Evolutionary conservation across 2,329 filamentous ascomycete species (phyloP), one percentile per base, ranked within the genome.

Genomic region (Trichoderma polysporum): DNA sequence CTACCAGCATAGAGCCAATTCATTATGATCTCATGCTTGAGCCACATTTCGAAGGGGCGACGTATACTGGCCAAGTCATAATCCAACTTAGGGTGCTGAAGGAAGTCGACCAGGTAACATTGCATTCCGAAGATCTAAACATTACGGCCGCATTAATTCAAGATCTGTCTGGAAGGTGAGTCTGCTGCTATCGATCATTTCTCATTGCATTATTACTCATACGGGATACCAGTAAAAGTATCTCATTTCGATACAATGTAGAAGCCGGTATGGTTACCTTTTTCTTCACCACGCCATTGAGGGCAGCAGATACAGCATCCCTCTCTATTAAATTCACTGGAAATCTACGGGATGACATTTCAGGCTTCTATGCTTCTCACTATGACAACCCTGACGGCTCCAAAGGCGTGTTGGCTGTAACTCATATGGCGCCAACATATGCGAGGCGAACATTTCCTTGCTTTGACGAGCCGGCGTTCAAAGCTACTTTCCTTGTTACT

Each of bases 381-480:
- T 41, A 41, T 17, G 17, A 41, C 15, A 41, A 41, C 39, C 39
- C 39, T 17, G 39, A 41, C 17, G 39, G 39, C 17, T 41, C 39
- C 39, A 41, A n/a, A 6, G 39, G 39, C 39, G 39, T 41, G 15
- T 13, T 41, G 17, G 39, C 39, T 13, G 15, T n/a, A 4, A 41
- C 39, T 6, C 39, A n/a, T 8, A 41, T 41, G 39, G 39, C 39
- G 7, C 39, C 39, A 41, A 41, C 39, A 41, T 41, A 41, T 13
- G 39, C 39, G 12, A 41, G 39, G 15, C 86, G 93, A 72, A 93
- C 94, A 8, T 97, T 98, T 80, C 94, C 94, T 57, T 98, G 94
- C 81, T 97, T 97, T 75, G 94, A 98, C 76, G 94, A 98, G 81
- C 94, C 94, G 31, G 97, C 96, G 74, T 85, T 97, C 70, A 98